Conservation (phyloP, 2,329 filamentous ascomycete genomes). For the Colletotrichum simmondsii region DNA sequence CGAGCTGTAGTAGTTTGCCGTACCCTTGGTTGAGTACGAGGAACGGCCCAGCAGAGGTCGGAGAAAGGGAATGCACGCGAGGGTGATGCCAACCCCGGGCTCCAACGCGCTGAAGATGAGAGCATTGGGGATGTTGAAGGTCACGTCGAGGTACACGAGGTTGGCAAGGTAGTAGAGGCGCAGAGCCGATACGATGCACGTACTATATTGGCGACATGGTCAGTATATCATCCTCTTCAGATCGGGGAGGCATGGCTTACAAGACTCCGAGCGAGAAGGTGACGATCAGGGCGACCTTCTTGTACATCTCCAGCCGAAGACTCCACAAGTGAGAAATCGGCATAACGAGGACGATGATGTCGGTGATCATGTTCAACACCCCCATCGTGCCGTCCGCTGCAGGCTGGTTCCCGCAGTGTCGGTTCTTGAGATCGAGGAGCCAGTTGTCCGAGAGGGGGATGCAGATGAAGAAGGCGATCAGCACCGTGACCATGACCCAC, state of each 20-base stretch:
- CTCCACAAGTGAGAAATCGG: slow-evolving; percentile 41
- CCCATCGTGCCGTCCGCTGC: slow-evolving; percentile 44
- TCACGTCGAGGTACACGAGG: slow-evolving; percentile 46
- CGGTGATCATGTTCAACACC: slow-evolving; percentile 39
- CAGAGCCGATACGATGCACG: slow-evolving; percentile 47
- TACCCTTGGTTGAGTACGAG: slow-evolving; percentile 27
- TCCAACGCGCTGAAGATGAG: slow-evolving; percentile 50
- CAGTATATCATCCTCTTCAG: not conserved
- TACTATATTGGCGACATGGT: slow-evolving; percentile 35
- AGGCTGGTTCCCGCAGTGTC: slow-evolving; percentile 40
- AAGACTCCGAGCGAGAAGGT: slow-evolving; percentile 47
- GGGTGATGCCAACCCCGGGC: slow-evolving; percentile 49
- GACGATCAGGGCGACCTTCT: slow-evolving; percentile 43
- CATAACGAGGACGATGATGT: slow-evolving; percentile 39
- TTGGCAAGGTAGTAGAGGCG: slow-evolving; percentile 47
- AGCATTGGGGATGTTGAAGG: slow-evolving; percentile 45
- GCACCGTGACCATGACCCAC: slow-evolving; percentile 42
- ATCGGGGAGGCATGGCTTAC: slow-evolving; percentile 37
- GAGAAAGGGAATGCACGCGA: slow-evolving; percentile 53
- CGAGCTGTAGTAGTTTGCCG: slow-evolving; percentile 24
- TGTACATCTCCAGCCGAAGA: slow-evolving; percentile 40
- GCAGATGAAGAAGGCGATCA: slow-evolving; percentile 48
- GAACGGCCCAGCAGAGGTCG: slow-evolving; percentile 48
- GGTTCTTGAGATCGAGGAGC: slow-evolving; percentile 37
- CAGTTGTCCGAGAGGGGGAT: slow-evolving; percentile 49